phyloP scores from a whole-genome alignment of 208 protist genomes.

The Trypanosoma scelopori region DNA sequence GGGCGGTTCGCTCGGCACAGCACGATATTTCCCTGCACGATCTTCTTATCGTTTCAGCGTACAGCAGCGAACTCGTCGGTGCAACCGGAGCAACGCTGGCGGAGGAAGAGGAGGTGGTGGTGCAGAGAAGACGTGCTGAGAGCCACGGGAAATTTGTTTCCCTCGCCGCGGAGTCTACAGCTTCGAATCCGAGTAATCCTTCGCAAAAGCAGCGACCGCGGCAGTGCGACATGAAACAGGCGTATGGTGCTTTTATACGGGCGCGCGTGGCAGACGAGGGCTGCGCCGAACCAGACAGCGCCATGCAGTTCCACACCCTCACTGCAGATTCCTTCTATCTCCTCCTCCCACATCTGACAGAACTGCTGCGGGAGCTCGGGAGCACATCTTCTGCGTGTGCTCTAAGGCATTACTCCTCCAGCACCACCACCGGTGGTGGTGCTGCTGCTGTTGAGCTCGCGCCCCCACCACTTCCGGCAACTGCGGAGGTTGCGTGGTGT shows the following conservation, averaged over 20 bases:
- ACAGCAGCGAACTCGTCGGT: neutral
- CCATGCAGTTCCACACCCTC: conserved; percentile 28
- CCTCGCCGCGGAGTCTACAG: too few relatives aligned
- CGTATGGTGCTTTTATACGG: conserved; percentile 21
- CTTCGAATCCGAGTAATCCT: neutral
- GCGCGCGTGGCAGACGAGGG: conserved; percentile 23
- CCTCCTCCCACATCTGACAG: conserved; percentile 22
- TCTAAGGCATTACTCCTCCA: neutral
- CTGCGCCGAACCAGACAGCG: conserved; percentile 11
- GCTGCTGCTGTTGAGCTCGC: neutral
- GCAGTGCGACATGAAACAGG: conserved; percentile 14
- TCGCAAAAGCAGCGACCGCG: neutral
- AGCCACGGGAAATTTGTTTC: too few relatives aligned
- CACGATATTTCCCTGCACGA: conserved; percentile 42
- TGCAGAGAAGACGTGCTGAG: neutral
- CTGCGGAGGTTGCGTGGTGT: conserved; percentile 3
- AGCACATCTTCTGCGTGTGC: neutral
- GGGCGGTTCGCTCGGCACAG: conserved; percentile 8
- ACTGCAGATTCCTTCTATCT: conserved; percentile 31
- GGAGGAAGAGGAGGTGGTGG: neutral
- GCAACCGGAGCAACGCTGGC: neutral
- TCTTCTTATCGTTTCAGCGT: conserved; percentile 28
- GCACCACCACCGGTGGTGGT: neutral
- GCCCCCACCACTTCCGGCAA: neutral
- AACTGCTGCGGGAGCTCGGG: conserved; percentile 18